Base-by-base conservation (phyloP, 2,329 filamentous ascomycete species). In the Calonectria pseudoturangicola region DNA sequence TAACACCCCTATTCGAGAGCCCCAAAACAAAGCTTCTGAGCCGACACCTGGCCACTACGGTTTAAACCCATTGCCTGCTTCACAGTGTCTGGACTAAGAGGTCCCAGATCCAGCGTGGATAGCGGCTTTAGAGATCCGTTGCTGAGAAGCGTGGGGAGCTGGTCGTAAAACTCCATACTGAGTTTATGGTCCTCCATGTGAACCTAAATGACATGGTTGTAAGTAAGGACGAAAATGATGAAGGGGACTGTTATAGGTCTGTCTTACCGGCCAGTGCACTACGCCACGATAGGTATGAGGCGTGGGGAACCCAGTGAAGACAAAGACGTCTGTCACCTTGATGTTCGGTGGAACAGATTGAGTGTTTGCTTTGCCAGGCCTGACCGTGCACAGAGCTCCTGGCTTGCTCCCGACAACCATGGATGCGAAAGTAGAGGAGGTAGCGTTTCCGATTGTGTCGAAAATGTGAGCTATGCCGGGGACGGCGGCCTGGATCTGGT, bases 251-350 rank as follows among this genome's bases (percentile, higher is more conserved):
- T 33, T 25, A 13, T 21, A 16, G 21, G n/a, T 25, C 82, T 75
- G 12, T 25, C 82, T 75, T 75, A 87, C 85, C 0, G 85, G 84
- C 84, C 84, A 87, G 83, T 4, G 79, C 39, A 12, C 81, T 79
- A 36, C 66, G 0, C 74, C 72, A 2, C 76, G 75, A 72, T 86
- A 87, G 0, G 68, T 69, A 65, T 86, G 84, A 2, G 86, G 81
- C 9, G 85, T 85, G 4, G 85, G 72, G 47, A 87, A 87, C 0
- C 82, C 84, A 0, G 84, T 86, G 78, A 83, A 87, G 0, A 87
- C 85, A 13, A 87, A 75, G 0, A 87, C 85, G 76, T 86, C 85
- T 0, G 83, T 85, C 1, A 88, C 82, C 18, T 79, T 81, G 0
- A 83, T 79, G 0, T 77, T 74, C 6, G 76, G 62, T 0, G 80